These are phyloP conservation scores for Salvia hispanica DNA, from an alignment of 257 asterid genomes.

Conservation along the genomic window DNA sequence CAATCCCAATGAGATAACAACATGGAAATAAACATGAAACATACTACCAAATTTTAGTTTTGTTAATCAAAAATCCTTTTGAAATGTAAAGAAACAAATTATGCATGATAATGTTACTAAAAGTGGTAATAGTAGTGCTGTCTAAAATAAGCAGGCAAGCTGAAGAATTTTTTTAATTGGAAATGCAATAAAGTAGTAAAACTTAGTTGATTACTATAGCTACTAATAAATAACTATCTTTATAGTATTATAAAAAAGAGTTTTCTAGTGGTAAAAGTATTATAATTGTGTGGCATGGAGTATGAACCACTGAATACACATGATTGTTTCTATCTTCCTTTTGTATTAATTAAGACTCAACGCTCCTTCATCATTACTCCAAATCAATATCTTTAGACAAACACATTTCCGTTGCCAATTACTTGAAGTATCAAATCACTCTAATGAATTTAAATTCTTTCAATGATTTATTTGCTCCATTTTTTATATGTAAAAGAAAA, in stretches of 20 bases:
- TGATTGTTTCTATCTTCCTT: conserved; percentile 36
- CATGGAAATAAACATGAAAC: background rate
- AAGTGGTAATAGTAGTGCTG: background rate
- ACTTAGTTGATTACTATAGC: no score
- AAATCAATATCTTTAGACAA: background rate
- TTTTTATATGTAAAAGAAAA: no score
- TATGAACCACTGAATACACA: conserved; percentile 35
- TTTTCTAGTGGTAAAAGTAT: background rate
- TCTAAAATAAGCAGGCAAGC: background rate
- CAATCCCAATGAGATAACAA: conserved; percentile 18
- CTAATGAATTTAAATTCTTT: background rate
- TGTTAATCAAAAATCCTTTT: no score
- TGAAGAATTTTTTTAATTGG: background rate
- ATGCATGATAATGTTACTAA: conserved; percentile 11
- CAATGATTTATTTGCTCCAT: background rate
- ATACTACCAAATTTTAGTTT: no score
- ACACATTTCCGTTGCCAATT: conserved; percentile 1
- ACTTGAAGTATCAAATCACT: conserved; percentile 11
- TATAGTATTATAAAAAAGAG: no score
- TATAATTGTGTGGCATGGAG: conserved; percentile 36
- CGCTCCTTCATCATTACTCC: conserved; percentile 24
- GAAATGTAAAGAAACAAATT: background rate
- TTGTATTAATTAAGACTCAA: conserved; percentile 39
- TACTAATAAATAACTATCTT: no score
- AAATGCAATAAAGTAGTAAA: no score